Evolutionary conservation across 2,329 filamentous ascomycete species (phyloP).

Genomic region (Xylariaceae sp.): DNA sequence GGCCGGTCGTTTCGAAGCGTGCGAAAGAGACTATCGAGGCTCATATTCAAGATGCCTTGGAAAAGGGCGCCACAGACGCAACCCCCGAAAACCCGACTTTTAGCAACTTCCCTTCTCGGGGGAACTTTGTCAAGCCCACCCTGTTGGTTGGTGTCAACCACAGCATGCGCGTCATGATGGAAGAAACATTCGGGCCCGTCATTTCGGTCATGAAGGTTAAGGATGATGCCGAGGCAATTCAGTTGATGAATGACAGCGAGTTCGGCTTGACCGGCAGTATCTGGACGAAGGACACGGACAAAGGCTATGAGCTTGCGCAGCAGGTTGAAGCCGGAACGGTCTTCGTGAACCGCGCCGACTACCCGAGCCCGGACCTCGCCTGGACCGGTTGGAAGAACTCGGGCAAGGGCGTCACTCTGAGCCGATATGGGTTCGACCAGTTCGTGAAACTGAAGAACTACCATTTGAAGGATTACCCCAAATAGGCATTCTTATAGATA

Average conservation of each 20-base stretch:
- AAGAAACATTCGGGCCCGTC: constrained; percentile 92
- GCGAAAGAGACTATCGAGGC: constrained; percentile 70
- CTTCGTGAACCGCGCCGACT: constrained; percentile 93
- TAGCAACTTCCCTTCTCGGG: constrained; percentile 62
- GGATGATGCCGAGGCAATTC: constrained; percentile 72
- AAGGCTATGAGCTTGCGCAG: constrained; percentile 70
- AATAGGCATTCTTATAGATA: constrained; percentile 35
- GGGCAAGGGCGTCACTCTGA: constrained; percentile 84
- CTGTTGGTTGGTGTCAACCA: constrained; percentile 75
- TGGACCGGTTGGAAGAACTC: constrained; percentile 99
- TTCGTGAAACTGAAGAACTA: constrained; percentile 96
- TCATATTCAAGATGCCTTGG: constrained; percentile 76
- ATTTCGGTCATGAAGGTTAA: constrained; percentile 86
- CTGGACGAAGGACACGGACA: constrained; percentile 82
- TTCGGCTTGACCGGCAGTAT: constrained; percentile 95
- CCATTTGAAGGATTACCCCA: constrained; percentile 78
- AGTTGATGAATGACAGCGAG: constrained; percentile 89
- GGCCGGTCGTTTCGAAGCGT: constrained; percentile 78
- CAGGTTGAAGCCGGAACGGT: constrained; percentile 88
- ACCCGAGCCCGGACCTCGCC: constrained; percentile 83
- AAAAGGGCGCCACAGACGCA: constrained; percentile 75
- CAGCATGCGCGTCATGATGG: constrained; percentile 80
- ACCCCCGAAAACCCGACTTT: constrained; percentile 82
- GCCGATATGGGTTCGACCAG: constrained; percentile 86
- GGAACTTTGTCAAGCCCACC: constrained; percentile 85